A percentile compares a stretch with the other conserved stretches of the same genome.
phyloP scores from a whole-genome alignment of 495 filamentous ascomycete genomes.

The Thozetella sp. region DNA sequence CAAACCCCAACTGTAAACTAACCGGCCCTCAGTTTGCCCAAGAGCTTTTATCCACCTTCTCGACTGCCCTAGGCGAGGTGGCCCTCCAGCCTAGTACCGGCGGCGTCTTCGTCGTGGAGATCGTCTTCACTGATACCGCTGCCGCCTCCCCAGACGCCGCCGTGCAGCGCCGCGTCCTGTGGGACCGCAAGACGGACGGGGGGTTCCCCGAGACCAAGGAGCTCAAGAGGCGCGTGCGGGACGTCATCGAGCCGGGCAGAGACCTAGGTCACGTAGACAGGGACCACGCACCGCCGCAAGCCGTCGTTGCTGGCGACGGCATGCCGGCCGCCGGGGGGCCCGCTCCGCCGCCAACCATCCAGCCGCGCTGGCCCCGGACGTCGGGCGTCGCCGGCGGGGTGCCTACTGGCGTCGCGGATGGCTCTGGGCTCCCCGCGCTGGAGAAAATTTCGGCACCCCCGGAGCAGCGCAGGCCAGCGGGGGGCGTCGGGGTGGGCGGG shows the following conservation, averaged over 20 bases:
- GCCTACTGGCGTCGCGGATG: too few species aligned
- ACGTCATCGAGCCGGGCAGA: constrained; percentile 76
- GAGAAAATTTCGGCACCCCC: too few species aligned
- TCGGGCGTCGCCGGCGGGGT: too few species aligned
- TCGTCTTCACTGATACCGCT: constrained; percentile 37
- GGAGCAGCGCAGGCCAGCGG: too few species aligned
- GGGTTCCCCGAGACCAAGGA: constrained; percentile 93
- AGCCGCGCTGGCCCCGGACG: too few species aligned
- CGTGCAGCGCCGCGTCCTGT: constrained; percentile 53
- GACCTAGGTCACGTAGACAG: constrained; percentile 84
- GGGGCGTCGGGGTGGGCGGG: too few species aligned
- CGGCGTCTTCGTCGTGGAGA: constrained; percentile 76
- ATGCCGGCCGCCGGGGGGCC: not conserved
- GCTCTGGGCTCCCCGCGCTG: too few species aligned
- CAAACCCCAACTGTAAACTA: not conserved
- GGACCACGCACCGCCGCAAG: constrained; percentile 21
- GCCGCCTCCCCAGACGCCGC: constrained; percentile 9
- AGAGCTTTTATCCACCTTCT: constrained; percentile 97
- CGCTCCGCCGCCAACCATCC: not conserved
- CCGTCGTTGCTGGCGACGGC: constrained; percentile 5
- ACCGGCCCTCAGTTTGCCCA: constrained; percentile 75
- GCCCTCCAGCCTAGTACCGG: constrained; percentile 86
- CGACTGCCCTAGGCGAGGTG: constrained; percentile 82
- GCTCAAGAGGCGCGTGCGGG: constrained; percentile 85
- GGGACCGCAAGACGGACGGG: constrained; percentile 87